Evolutionary conservation across 2,329 filamentous ascomycete species (phyloP).

Genomic region (Ceratocystis smalleyi): DNA sequence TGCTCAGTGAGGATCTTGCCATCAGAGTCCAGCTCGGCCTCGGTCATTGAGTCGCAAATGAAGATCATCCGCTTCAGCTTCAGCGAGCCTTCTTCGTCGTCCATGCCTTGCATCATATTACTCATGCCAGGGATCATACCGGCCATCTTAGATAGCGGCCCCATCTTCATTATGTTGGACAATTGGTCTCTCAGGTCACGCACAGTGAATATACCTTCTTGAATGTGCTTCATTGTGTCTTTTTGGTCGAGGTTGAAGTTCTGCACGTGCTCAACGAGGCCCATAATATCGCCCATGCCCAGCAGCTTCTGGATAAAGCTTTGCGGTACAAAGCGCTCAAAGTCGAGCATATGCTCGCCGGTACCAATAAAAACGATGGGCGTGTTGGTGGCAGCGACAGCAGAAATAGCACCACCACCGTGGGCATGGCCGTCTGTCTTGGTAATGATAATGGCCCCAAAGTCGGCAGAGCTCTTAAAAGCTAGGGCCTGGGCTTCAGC

Average conservation of each 20-base stretch:
- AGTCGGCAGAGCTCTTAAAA: constrained; percentile 94
- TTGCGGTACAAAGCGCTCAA: constrained; percentile 83
- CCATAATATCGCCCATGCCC: constrained; percentile 94
- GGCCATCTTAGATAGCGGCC: constrained; percentile 88
- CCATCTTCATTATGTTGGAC: constrained; percentile 99
- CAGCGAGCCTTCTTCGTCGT: constrained; percentile 85
- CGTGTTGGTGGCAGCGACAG: constrained; percentile 87
- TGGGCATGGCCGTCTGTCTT: constrained; percentile 95
- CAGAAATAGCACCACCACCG: constrained; percentile 92
- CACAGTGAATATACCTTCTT: constrained; percentile 89
- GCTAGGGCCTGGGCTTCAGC: constrained; percentile 88
- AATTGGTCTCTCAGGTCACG: constrained; percentile 90
- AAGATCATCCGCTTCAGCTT: constrained; percentile 98
- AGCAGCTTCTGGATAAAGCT: constrained; percentile 88
- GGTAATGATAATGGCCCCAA: constrained; percentile 96
- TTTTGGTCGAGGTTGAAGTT: constrained; percentile 92
- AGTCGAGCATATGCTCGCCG: constrained; percentile 88
- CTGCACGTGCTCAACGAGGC: constrained; percentile 91
- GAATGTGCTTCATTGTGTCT: constrained; percentile 97
- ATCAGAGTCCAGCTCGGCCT: constrained; percentile 87
- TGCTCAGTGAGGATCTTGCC: constrained; percentile 89
- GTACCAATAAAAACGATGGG: constrained; percentile 98
- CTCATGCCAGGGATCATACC: constrained; percentile 96
- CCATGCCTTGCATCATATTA: constrained; percentile 87
- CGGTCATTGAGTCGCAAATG: constrained; percentile 96